Evolutionary conservation across 495 filamentous ascomycete genomes (phyloP), one percentile per base, ranked within the genome.

Genomic region (Cryomyces minteri): DNA sequence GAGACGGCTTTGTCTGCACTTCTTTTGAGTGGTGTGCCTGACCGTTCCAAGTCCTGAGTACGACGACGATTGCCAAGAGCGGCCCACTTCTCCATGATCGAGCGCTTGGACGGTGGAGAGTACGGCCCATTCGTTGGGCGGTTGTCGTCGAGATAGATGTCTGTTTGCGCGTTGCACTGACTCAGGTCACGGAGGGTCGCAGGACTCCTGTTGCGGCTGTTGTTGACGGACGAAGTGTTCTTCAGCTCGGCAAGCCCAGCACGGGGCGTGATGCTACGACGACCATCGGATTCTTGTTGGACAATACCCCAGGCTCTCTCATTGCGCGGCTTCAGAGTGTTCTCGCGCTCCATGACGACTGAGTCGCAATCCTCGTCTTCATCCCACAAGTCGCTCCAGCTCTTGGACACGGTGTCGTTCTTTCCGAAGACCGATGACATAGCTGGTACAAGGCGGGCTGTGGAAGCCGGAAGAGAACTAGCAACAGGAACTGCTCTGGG

Each of bases 371-470:
- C 78, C 30, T 69, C 72, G 44, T 94, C 87, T 60, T 94, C 87
- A 46, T 94, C 87, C 79, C 83, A 95, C 51, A 95, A 69, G 62
- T 95, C 87, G 53, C 85, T 90, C 87, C 87, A 95, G 69, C 87
- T 95, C 76, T 95, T 94, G 30, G 87, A 90, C 8, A 87, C 81
- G 14, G 73, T 64, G 4, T 80, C 73, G 57, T 81, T 75, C 58
- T 76, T 79, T 29, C 82, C 82, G 57, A 90, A 88, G 18, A 88
- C 73, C 50, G 79, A 71, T 4, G 83, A 76, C 66, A 92, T 73
- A 30, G 75, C 74, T 4, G 77, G 73, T 41, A 76, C 63, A 33
- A 69, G 71, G 46, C 55, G 57, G 53, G 73, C 72, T 38, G 77
- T 69, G 53, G 70, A 76, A 51, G 77, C 81, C 40, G 87, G 86